Evolutionary conservation across 106 monocot species (phyloP), one percentile per base, ranked within the genome.

Genomic region (Dendrobium huoshanense): DNA sequence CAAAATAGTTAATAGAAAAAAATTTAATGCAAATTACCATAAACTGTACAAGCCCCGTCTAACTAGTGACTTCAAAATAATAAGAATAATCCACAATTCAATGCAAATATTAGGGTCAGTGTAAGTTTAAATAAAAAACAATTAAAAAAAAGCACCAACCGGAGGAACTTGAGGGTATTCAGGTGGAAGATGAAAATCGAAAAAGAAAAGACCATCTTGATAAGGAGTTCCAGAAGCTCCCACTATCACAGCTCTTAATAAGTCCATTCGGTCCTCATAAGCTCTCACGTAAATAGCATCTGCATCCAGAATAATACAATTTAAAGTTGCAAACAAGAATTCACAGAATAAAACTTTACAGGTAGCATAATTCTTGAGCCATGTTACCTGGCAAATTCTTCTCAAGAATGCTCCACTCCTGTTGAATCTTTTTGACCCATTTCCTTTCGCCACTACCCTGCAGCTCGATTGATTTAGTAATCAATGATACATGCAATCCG

Each of bases 121-220:
- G 7, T 24, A 64, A 61, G 65, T 45, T 45, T 44, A 67, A 40
- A 67, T 0, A 0, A 9, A 72, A 33, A 72, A 72, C 29, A 17
- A 37, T 37, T 27, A 15, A 41, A 41, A 41, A 55, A 75, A 75
- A 9, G 44, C 56, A 61, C 24, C 44, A 90, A 99, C 99, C 72
- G 94, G 99, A 44, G 99, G 99, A 81, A 91, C 93, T 91, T 90
- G 86, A 78, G 99, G 99, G 79, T 91, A 99, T 24, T 99, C 99
- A 18, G 83, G 78, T 17, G 91, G 91, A 55, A 99, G 85, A 75
- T 87, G 86, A 77, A 99, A 99, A 78, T 99, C 99, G 81, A 99
- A 95, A 86, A 99, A 95, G 93, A 99, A 99, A 82, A 99, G 91
- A 13, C 99, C 99, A 81, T 99, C 99, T 79, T 99, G 99, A 74